Evolutionary conservation across 805 yeast genomes (phyloP), one percentile per base, ranked within the genome.

Genomic region (Zygoascus flipseniorum): DNA sequence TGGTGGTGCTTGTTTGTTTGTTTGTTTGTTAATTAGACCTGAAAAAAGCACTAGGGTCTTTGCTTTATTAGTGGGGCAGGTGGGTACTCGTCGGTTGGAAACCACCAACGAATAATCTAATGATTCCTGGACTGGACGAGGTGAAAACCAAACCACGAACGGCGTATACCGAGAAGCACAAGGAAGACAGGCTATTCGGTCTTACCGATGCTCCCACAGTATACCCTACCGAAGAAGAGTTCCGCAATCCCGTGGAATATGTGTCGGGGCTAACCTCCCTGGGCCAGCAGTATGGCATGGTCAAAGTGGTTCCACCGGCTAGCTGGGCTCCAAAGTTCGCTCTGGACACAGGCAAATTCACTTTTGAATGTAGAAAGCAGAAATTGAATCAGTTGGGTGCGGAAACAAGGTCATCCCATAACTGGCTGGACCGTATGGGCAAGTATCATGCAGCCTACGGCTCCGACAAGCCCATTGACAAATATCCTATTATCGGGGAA

Each of bases 251-350:
- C 0, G 77, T 84, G 19, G 66, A 65, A n/a, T 85, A 82, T 58
- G 70, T 87, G 16, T 83, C 85, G 20, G 72, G 78, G 13, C 66
- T 80, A 1, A 65, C 69, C 11, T 72, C 75, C 0, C 60, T 75
- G 9, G 96, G 93, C 2, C 68, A 65, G 32, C 65, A 69, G 31
- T 80, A 76, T 65, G 97, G 97, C 0, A 89, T 93, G 62, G 68
- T 89, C 45, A 90, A 89, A 62, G 65, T 90, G 2, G 72, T 78
- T 6, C 83, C 95, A 4, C 90, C 92, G 0, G 54, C 55, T 0
- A 61, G 59, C 1, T 79, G 78, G 72, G 64, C 69, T 18, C 83
- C 75, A 8, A 55, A 53, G 47, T 68, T 69, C 47, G 58, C 63
- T 26, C 53, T 70, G 5, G 70, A 69, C 53, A 55, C 65, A 2